Base-by-base conservation (phyloP, 1,284 basidiomycete species). In the Xerocomus cyaneibrunnescens region DNA sequence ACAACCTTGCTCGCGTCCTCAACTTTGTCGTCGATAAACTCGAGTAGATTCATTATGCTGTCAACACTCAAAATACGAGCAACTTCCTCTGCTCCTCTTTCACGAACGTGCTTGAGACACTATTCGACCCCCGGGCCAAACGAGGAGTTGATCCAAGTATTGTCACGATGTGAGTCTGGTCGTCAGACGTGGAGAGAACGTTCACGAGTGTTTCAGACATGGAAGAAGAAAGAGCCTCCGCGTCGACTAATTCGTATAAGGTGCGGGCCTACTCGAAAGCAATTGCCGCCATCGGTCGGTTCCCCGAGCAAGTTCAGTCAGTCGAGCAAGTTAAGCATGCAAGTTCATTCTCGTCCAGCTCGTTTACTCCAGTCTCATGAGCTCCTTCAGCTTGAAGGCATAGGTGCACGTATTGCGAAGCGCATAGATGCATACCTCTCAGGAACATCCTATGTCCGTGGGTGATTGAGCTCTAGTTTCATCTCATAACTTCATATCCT, bases 241-340 rank as follows among this genome's bases (percentile, higher is more conserved):
- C 66, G 1, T 57, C 59, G n/a, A 53, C 68, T 19, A 81, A 80
- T 56, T 54, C 53, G 10, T 81, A 74, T 71, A 81, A 78, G 67
- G 60, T 81, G 10, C 72, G 73, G 48, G 74, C 80, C n/a, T 80
- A 76, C 57, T 66, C 65, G 40, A 69, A 62, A 48, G 81, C 80
- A 4, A 77, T 83, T 49, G 65, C 60, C 10, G 65, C 65, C 32
- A 70, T 82, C 45, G 52, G 65, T 30, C 51, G 63, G 36, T 58
- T 78, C 3, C 59, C 74, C 19, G 61, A 71, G 43, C 75, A 76
- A 46, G 71, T 82, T 50, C 66, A 58, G 30, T 72, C 75, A 5
- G 73, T 70, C 39, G 61, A 70, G 27, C 76, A 80, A 50, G 69
- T 75, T 30, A 57, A 23, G 17, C 45, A 58, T 50, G 65, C 56